Base-by-base conservation (phyloP, 1,139 yeast species). In the Scheffersomyces cryptocercus region DNA sequence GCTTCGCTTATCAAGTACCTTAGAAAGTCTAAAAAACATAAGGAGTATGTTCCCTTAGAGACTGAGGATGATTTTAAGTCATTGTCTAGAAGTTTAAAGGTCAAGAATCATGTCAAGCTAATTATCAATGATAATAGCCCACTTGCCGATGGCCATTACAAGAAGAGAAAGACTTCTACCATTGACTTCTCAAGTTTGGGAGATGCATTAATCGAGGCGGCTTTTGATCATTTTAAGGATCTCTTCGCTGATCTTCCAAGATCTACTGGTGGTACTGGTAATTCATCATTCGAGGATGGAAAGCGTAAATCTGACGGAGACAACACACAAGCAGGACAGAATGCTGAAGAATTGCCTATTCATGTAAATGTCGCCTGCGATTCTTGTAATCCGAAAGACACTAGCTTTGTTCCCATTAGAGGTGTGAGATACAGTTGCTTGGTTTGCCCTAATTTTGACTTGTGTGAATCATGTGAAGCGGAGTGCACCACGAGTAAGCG, bases 401-500 rank as follows among this genome's bases (percentile, higher is more conserved):
- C 15, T 31, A 16, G 20, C 20, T 56, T 62, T 41, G 58, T 59
- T 31, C 67, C 67, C 7, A 67, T 82, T 39, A 53, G 40, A 24
- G 88, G 88, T 1, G 52, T 57, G 11, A 70, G 88, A 49, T 83
- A 68, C 62, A 70, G 73, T 43, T 84, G 89, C 56, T 51, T 74
- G 41, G 73, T 74, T 29, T 84, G 89, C 55, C 47, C 55, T 3
- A 76, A 83, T 52, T 82, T 68, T 59, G 87, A 83, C 53, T 64
- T 82, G 45, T 84, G 89, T 55, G 67, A 71, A 30, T 40, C 51
- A 1, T 83, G 88, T 56, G 82, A 77, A 50, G 42, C 50, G 0
- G 54, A 55, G 29, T 35, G 29, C 14, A 39, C 37, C 12, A 28
- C 39, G 7, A 37, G 37, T 28, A 49, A 55, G 24, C 41, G 45